Base-by-base conservation (phyloP, 768 basidiomycete species). In the Rhodotorula sphaerocarpa region DNA sequence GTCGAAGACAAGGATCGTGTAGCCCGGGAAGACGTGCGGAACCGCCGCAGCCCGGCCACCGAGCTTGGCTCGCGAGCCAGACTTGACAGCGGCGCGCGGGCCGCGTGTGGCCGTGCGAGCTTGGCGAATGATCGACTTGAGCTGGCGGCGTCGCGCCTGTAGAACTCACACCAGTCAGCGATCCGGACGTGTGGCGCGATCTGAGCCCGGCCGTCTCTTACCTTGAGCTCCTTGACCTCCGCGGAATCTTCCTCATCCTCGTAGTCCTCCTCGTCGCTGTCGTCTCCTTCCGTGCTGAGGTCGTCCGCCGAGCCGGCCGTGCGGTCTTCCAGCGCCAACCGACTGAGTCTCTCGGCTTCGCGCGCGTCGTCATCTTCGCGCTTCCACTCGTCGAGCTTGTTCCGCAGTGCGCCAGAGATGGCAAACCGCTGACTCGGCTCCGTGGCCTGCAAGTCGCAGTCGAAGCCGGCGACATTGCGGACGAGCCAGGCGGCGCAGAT, bases 1-100 rank as follows among this genome's bases (percentile, higher is more conserved):
- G 76, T 97, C 93, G 72, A 93, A 79, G 33, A 99, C 85, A 60
- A 99, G 85, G 48, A 86, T 79, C 16, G 90, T 90, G 76, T 90
- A 95, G 4, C 93, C 93, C 5, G 88, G 81, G 10, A 87, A 77
- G 68, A 90, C 81, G 51, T 78, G 77, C 76, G 75, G 18, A 80
- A 76, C 20, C 75, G 79, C 9, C 74, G 73, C 27, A 73, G 74
- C 33, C 70, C 65, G 23, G 73, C 67, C 59, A 74, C 75, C 74
- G 71, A 58, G 45, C 33, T 52, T 56, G 11, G 63, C 73, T 66
- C 68, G 75, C 63, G 10, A 70, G 75, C 56, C 51, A 74, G 72
- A 11, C 55, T 14, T 56, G 75, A 61, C 50, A 67, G 71, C 46
- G 28, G 3, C 44, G 15, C 3, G 62, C 53, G 75, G 50, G 69